These are phyloP conservation scores for Taphrina sp. DNA, from an alignment of 1,139 yeast genomes.

Conservation along the genomic window DNA sequence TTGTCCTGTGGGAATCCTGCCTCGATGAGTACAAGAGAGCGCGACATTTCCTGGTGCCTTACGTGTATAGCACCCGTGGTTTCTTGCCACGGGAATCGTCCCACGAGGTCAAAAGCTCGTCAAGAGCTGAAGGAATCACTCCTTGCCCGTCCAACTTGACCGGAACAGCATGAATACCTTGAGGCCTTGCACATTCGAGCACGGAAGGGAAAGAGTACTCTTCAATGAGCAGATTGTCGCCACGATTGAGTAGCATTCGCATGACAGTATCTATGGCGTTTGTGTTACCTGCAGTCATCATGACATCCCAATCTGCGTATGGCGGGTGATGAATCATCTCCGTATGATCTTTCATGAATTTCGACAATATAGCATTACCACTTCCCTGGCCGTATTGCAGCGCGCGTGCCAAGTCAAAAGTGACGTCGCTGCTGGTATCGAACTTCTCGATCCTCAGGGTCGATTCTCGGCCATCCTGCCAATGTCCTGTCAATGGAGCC, in stretches of 20 bases:
- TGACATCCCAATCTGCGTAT: slow-evolving; percentile 66
- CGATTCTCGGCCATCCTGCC: slow-evolving; percentile 41
- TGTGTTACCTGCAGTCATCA: slow-evolving; percentile 76
- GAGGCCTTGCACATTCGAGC: slow-evolving; percentile 74
- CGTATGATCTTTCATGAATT: slow-evolving; percentile 77
- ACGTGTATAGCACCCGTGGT: slow-evolving; percentile 81
- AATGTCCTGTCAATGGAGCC: slow-evolving; percentile 53
- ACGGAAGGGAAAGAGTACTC: slow-evolving; percentile 82
- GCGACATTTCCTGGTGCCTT: no score
- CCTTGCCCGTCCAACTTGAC: slow-evolving; percentile 78
- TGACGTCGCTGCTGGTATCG: slow-evolving; percentile 50
- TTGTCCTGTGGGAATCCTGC: slow-evolving; percentile 88
- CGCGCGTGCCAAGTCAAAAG: slow-evolving; percentile 76
- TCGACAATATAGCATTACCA: slow-evolving; percentile 69
- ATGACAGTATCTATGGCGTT: slow-evolving; percentile 83
- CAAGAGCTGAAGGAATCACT: slow-evolving; percentile 71
- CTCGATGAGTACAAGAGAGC: no score
- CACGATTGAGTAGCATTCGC: slow-evolving; percentile 73
- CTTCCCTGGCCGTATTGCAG: slow-evolving; percentile 85
- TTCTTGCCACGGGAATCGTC: slow-evolving; percentile 50
- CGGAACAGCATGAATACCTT: slow-evolving; percentile 67
- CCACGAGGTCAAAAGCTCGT: slow-evolving; percentile 66
- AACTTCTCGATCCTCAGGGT: slow-evolving; percentile 37
- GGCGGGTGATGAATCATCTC: slow-evolving; percentile 58
- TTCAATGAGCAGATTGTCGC: slow-evolving; percentile 79